These are phyloP conservation scores for Aspergillus spinulosporus DNA, from an alignment of 2,329 filamentous ascomycete genomes.

Conservation along the genomic window DNA sequence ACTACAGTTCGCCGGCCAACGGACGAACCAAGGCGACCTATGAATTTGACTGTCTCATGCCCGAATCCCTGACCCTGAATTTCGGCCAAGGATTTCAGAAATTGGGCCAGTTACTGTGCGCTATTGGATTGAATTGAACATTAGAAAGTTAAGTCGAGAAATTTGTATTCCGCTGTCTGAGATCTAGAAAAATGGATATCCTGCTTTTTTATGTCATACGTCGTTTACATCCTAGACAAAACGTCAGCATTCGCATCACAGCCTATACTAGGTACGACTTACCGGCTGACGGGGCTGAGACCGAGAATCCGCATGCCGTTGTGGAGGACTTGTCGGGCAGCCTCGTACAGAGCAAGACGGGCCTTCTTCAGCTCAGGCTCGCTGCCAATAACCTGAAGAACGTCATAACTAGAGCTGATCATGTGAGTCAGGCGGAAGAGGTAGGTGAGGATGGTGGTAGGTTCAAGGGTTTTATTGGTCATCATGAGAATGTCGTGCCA, in stretches of 20 bases:
- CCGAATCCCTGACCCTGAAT: neutral
- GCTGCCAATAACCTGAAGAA: constrained; percentile 61
- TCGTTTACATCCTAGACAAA: constrained; percentile 30
- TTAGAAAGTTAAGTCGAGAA: neutral
- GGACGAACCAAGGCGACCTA: neutral
- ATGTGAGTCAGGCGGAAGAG: constrained; percentile 67
- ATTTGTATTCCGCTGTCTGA: constrained; percentile 6
- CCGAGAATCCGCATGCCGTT: constrained; percentile 68
- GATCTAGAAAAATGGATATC: constrained; percentile 1
- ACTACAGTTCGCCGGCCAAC: constrained; percentile 3
- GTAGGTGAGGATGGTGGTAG: constrained; percentile 65
- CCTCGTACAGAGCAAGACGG: constrained; percentile 62
- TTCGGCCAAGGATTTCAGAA: neutral
- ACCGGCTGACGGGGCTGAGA: constrained; percentile 64
- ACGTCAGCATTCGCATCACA: constrained; percentile 14
- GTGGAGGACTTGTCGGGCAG: constrained; percentile 62
- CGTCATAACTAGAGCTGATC: constrained; percentile 62
- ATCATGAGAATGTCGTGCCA: constrained; percentile 66
- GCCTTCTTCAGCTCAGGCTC: constrained; percentile 60
- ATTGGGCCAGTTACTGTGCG: neutral
- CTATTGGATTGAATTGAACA: neutral
- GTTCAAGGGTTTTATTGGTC: constrained; percentile 66
- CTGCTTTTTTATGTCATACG: constrained; percentile 6
- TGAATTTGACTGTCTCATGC: neutral
- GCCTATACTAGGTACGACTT: constrained; percentile 17